Conservation (phyloP, 2,329 filamentous ascomycete species). For the Xylaria sp. region DNA sequence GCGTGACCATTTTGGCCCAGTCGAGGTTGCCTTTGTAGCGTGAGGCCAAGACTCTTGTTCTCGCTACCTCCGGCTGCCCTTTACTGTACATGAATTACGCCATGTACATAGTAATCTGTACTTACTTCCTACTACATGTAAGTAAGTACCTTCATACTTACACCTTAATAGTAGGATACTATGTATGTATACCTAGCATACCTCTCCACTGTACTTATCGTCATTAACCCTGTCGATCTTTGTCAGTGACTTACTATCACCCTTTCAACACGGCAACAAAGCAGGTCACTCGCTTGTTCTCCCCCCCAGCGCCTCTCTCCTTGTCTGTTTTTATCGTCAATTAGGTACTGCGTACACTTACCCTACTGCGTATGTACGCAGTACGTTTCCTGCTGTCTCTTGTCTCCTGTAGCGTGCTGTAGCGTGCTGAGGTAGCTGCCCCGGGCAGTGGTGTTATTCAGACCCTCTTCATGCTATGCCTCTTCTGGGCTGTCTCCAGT, state of each 20-base stretch:
- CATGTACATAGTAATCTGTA: conserved; percentile 13
- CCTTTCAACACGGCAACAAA: conserved; percentile 18
- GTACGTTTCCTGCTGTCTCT: not conserved
- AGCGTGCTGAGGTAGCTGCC: not conserved
- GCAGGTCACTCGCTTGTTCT: conserved; percentile 23
- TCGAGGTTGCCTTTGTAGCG: conserved; percentile 16
- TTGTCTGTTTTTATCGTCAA: conserved; percentile 25
- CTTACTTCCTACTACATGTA: too few species aligned
- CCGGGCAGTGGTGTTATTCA: conserved; percentile 30
- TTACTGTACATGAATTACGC: conserved; percentile 12
- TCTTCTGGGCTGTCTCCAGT: conserved; percentile 35
- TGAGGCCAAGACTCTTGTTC: conserved; percentile 14
- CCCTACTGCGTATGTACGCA: too few species aligned
- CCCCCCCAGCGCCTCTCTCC: not conserved
- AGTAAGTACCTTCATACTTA: too few species aligned
- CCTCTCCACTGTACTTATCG: conserved; percentile 20
- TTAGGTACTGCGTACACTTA: too few species aligned
- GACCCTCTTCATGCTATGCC: conserved; percentile 41
- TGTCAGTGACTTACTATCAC: conserved; percentile 26
- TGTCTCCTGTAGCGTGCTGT: conserved; percentile 3
- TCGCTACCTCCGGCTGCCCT: conserved; percentile 23
- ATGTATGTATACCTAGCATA: too few species aligned
- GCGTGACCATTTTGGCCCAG: conserved; percentile 19
- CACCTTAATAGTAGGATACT: not conserved
- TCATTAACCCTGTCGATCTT: conserved; percentile 25